Evolutionary conservation across 768 basidiomycete genomes (phyloP).

Genomic region (Suillus americanus): DNA sequence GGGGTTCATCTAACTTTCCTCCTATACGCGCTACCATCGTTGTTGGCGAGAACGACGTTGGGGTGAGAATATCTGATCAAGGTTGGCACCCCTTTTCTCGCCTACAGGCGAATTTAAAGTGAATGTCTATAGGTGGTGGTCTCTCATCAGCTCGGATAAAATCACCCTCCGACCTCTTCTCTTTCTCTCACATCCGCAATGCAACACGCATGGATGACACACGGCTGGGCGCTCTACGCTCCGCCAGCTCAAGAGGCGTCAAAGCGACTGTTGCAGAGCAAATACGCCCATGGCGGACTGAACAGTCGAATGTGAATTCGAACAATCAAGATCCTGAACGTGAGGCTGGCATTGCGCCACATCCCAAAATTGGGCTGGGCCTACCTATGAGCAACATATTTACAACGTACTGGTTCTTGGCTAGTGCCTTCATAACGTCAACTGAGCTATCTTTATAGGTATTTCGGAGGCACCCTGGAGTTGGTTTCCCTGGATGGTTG

Average conservation of each 20-base stretch:
- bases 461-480: conserved; percentile 81
- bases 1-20: conserved; percentile 44
- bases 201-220: conserved; percentile 65
- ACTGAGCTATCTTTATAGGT: conserved; percentile 39
- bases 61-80: conserved; percentile 89
- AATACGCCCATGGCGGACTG: conserved; percentile 45
- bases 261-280: conserved; percentile 83
- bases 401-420: conserved; percentile 53
- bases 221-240: conserved; percentile 66
- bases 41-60: conserved; percentile 69
- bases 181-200: conserved; percentile 85
- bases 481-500: conserved; percentile 80
- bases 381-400: conserved; percentile 89
- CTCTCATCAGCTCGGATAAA: conserved; percentile 53
- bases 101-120: conserved; percentile 12
- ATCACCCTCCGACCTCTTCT: conserved; percentile 77
- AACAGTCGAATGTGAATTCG: conserved; percentile 22
- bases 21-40: conserved; percentile 75
- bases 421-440: neutral
- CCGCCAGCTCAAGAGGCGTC: conserved; percentile 61
- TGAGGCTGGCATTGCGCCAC: conserved; percentile 47
- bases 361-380: conserved; percentile 76
- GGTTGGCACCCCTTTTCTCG: conserved; percentile 41
- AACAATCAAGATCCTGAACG: conserved; percentile 38
- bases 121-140: conserved; percentile 60